A percentile compares a stretch with the other conserved stretches of the same genome.
Conservation (phyloP, 2,329 filamentous ascomycete species). For the Seiridium cupressi region DNA sequence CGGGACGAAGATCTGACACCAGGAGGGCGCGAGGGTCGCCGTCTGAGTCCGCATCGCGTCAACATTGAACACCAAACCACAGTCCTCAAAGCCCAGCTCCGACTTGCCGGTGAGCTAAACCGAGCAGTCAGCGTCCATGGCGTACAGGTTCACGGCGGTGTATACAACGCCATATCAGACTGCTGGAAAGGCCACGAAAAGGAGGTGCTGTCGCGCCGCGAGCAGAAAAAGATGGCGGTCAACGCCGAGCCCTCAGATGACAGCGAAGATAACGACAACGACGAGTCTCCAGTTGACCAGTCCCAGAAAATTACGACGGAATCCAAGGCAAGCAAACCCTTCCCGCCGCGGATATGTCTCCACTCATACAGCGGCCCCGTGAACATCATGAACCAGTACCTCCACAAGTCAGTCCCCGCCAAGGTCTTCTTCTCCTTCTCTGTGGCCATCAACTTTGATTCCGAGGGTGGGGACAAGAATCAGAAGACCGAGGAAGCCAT, state of each 20-base stretch:
- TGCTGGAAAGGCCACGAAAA: conserved; percentile 72
- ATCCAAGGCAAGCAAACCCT: conserved; percentile 49
- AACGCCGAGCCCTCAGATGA: conserved; percentile 44
- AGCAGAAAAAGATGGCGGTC: conserved; percentile 49
- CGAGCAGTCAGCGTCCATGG: conserved; percentile 70
- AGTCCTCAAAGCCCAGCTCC: conserved; percentile 67
- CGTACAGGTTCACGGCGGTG: conserved; percentile 71
- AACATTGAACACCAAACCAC: conserved; percentile 65
- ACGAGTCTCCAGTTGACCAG: neutral
- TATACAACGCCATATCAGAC: conserved; percentile 63
- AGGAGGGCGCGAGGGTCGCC: conserved; percentile 68
- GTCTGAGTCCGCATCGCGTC: conserved; percentile 67
- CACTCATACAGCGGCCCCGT: conserved; percentile 86
- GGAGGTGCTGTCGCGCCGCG: conserved; percentile 56
- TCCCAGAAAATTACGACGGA: neutral
- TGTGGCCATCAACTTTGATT: conserved; percentile 72
- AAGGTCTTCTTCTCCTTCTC: conserved; percentile 89
- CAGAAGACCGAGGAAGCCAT: conserved; percentile 62
- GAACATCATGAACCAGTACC: conserved; percentile 75
- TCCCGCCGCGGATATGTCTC: conserved; percentile 84
- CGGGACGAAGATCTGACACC: conserved; percentile 57
- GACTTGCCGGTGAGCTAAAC: conserved; percentile 64
- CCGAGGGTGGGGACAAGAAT: conserved; percentile 43
- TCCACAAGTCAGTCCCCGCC: conserved; percentile 69
- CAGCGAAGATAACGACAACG: conserved; percentile 23